Conservation (phyloP, 2,329 filamentous ascomycete species). For the Botrytis fabae region DNA sequence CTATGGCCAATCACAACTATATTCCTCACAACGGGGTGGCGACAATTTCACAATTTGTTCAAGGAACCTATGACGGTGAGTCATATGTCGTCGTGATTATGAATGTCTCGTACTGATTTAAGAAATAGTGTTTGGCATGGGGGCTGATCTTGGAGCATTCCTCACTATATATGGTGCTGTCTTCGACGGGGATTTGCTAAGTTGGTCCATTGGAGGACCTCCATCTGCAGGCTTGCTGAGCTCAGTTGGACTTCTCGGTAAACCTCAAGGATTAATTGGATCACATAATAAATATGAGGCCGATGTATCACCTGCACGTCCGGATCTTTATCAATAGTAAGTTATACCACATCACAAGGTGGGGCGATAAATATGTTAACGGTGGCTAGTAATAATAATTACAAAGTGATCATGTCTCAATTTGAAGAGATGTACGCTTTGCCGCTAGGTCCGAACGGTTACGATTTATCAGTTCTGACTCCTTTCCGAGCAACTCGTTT, state of each 20-base stretch:
- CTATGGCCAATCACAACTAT: slow-evolving; percentile 47
- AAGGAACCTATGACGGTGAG: slow-evolving; percentile 38
- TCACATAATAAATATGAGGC: slow-evolving; percentile 57
- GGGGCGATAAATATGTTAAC: background rate
- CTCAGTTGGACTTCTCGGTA: slow-evolving; percentile 39
- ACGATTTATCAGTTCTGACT: slow-evolving; percentile 46
- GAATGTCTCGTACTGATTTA: background rate
- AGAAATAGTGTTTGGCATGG: slow-evolving; percentile 48
- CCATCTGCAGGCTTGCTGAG: slow-evolving; percentile 38
- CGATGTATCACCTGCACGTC: slow-evolving; percentile 53
- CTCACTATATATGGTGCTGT: slow-evolving; percentile 48
- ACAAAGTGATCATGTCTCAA: slow-evolving; percentile 52
- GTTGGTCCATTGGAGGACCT: slow-evolving; percentile 54
- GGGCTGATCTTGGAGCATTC: slow-evolving; percentile 44
- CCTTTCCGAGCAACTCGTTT: slow-evolving; percentile 49
- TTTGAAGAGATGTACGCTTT: slow-evolving; percentile 51
- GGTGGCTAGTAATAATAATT: slow-evolving; percentile 48
- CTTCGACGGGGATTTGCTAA: slow-evolving; percentile 51
- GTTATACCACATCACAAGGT: background rate
- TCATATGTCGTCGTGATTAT: background rate
- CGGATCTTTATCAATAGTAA: slow-evolving; percentile 50
- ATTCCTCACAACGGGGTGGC: slow-evolving; percentile 45
- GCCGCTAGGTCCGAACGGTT: slow-evolving; percentile 43
- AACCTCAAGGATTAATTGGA: slow-evolving; percentile 50
- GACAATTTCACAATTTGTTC: slow-evolving; percentile 37